Evolutionary conservation across 768 basidiomycete genomes (phyloP).

Genomic region (Trametes villosa): DNA sequence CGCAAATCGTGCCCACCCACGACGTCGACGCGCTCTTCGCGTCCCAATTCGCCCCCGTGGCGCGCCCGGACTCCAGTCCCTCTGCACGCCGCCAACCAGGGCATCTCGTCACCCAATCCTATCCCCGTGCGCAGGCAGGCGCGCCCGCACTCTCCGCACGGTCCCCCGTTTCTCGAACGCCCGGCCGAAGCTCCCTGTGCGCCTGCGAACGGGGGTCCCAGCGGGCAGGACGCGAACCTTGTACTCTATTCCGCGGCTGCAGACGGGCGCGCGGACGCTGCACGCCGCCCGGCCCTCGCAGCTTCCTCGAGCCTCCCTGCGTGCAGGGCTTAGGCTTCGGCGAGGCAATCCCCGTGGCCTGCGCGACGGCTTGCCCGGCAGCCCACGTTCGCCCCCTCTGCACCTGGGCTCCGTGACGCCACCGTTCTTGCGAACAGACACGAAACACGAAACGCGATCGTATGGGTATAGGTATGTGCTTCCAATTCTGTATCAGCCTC

Average conservation of each 20-base stretch:
- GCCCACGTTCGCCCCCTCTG: conserved; percentile 3
- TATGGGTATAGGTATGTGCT: too few species aligned
- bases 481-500: too few species aligned
- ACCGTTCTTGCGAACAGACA: too few species aligned
- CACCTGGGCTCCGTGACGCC: too few species aligned
- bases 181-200: background rate
- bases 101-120: background rate
- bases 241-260: conserved; percentile 18
- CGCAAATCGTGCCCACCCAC: conserved; percentile 4
- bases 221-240: conserved; percentile 11
- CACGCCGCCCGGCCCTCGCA: background rate
- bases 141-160: conserved; percentile 2
- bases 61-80: too few species aligned
- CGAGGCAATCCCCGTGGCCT: background rate
- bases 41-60: too few species aligned
- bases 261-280: background rate
- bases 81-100: background rate
- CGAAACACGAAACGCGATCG: too few species aligned
- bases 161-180: background rate
- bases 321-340: background rate
- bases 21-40: background rate
- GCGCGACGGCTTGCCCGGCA: conserved; percentile 8
- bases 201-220: conserved; percentile 11
- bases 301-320: too few species aligned
- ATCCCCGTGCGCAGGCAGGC: background rate